These are phyloP conservation scores for Acanthamoeba healyi DNA, from an alignment of 208 protist species.

Conservation along the genomic window DNA sequence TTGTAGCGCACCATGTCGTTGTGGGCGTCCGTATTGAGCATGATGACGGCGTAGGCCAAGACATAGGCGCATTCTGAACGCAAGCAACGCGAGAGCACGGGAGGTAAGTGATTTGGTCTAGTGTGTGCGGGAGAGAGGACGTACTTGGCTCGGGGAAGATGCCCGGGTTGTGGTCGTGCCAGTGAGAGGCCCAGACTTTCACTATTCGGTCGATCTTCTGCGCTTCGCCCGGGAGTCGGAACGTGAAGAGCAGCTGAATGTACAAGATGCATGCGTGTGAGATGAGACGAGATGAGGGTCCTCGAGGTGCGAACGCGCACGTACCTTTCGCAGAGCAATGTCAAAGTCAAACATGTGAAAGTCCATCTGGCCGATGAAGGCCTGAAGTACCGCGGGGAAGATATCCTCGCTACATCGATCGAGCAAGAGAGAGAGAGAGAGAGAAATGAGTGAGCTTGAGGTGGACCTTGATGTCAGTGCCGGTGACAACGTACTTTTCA, in stretches of 20 bases:
- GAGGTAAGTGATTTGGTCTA: conserved; percentile 61
- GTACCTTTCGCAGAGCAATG: conserved; percentile 33
- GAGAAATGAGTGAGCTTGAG: too few species aligned
- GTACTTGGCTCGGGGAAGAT: conserved; percentile 85
- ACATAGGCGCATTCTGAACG: too few species aligned
- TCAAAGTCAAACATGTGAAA: conserved; percentile 64
- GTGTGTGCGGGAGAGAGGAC: conserved; percentile 88
- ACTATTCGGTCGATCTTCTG: conserved; percentile 96
- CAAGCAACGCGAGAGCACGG: background rate
- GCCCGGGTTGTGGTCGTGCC: conserved; percentile 87
- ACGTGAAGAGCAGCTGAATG: conserved; percentile 81
- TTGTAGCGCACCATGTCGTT: conserved; percentile 78
- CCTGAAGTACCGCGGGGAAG: background rate
- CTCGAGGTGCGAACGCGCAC: too few species aligned
- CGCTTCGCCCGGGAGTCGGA: conserved; percentile 94
- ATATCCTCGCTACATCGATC: conserved; percentile 53
- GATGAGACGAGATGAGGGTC: too few species aligned
- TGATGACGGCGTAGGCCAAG: conserved; percentile 98
- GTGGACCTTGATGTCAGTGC: background rate
- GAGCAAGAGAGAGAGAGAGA: background rate
- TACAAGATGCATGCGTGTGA: too few species aligned
- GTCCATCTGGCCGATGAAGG: conserved; percentile 51
- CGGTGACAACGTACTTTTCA: background rate
- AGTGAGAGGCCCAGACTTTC: conserved; percentile 95
- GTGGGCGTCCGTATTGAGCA: conserved; percentile 99